These are phyloP conservation scores for Fusarium xyrophilum DNA, from an alignment of 2,329 filamentous ascomycete species.

Conservation along the genomic window DNA sequence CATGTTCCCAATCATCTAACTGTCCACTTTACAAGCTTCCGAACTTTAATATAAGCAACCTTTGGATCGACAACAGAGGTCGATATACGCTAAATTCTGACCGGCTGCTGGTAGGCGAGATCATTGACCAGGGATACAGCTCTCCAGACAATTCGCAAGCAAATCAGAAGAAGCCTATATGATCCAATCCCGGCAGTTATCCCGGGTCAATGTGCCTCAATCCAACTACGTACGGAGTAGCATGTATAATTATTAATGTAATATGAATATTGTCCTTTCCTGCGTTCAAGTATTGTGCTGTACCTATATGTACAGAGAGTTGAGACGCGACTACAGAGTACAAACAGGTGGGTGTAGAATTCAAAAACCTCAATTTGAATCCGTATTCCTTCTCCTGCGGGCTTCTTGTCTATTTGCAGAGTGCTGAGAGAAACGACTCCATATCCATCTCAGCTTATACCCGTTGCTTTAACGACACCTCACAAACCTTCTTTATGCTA, in stretches of 20 bases:
- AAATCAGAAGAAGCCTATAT: conserved; percentile 25
- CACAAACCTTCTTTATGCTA: conserved; percentile 6
- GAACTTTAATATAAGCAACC: background rate
- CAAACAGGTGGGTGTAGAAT: background rate
- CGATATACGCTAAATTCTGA: conserved; percentile 16
- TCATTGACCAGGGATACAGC: conserved; percentile 24
- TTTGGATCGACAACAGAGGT: conserved; percentile 1
- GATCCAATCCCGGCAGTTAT: conserved; percentile 22
- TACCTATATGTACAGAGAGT: background rate
- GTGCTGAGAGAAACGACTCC: background rate
- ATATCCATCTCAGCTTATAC: background rate
- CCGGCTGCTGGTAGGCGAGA: conserved; percentile 26
- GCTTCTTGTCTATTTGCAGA: conserved; percentile 5
- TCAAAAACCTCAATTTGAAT: background rate
- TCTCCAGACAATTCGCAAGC: conserved; percentile 5
- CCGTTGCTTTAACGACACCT: conserved; percentile 14
- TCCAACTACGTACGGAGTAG: background rate
- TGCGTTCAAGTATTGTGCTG: background rate
- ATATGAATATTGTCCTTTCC: conserved; percentile 3
- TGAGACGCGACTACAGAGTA: too few species aligned
- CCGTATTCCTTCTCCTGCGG: background rate
- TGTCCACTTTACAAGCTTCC: conserved; percentile 26
- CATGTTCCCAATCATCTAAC: background rate
- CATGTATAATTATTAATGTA: background rate
- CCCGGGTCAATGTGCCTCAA: conserved; percentile 18